Conservation (phyloP, 805 yeast genomes). For the Starmerella vitae region DNA sequence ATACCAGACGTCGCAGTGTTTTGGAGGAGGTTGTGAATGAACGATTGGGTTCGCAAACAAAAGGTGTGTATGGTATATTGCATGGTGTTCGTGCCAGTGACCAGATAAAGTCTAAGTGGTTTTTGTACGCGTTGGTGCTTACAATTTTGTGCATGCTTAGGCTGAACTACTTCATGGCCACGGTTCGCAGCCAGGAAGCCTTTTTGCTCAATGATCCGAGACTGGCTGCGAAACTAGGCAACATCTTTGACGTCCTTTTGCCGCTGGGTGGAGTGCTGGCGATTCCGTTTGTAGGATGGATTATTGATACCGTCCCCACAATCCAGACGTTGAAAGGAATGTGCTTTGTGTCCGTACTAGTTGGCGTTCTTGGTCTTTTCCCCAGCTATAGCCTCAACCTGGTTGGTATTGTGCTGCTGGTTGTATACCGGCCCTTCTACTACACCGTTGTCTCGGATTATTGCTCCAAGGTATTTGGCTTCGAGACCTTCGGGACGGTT, state of each 20-base stretch:
- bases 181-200: slow-evolving; percentile 68
- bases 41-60: slow-evolving; percentile 2
- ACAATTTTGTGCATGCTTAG: slow-evolving; percentile 83
- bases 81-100: slow-evolving; percentile 44
- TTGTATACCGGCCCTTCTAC: slow-evolving; percentile 77
- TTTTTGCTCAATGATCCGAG: slow-evolving; percentile 42
- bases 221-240: slow-evolving; percentile 45
- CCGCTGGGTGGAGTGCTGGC: slow-evolving; percentile 82
- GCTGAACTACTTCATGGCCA: slow-evolving; percentile 85
- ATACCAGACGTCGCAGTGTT: slow-evolving; percentile 9
- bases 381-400: slow-evolving; percentile 40
- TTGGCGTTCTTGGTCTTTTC: slow-evolving; percentile 62
- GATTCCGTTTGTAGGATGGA: slow-evolving; percentile 72
- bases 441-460: slow-evolving; percentile 88
- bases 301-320: slow-evolving; percentile 62
- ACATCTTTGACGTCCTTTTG: slow-evolving; percentile 69
- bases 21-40: slow-evolving; percentile 12
- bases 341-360: slow-evolving; percentile 39
- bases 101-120: slow-evolving; percentile 54
- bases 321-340: slow-evolving; percentile 39
- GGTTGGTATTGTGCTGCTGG: slow-evolving; percentile 56
- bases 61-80: slow-evolving; percentile 57
- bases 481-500: slow-evolving; percentile 78
- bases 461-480: slow-evolving; percentile 87
- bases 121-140: slow-evolving; percentile 58